Percentiles rank a stretch among this genome's conserved stretches.
These are phyloP conservation scores for Gaertneriomyces semiglobifer DNA, from an alignment of 192 early-diverging fungal species.

Conservation along the genomic window DNA sequence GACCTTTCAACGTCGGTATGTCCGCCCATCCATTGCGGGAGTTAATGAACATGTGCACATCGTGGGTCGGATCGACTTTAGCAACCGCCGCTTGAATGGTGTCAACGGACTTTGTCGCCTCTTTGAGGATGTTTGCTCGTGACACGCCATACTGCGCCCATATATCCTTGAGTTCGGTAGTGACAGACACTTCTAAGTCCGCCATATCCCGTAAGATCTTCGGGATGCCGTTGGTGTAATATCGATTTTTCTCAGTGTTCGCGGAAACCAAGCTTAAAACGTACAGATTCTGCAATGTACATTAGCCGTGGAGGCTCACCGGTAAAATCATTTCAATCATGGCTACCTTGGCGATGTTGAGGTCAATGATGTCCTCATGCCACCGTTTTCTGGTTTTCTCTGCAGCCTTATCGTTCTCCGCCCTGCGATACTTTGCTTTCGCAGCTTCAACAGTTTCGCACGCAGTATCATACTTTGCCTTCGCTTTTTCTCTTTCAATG, in stretches of 20 bases:
- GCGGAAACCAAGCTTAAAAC: slow-evolving; percentile 58
- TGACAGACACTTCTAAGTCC: slow-evolving; percentile 54
- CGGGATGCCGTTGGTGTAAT: slow-evolving; percentile 63
- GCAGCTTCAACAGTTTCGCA: slow-evolving; percentile 62
- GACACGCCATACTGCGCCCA: slow-evolving; percentile 49
- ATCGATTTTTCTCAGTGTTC: slow-evolving; percentile 62
- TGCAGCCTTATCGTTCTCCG: slow-evolving; percentile 57
- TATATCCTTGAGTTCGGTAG: slow-evolving; percentile 50
- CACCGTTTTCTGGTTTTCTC: slow-evolving; percentile 46
- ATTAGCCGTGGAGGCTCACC: not conserved
- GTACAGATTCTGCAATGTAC: slow-evolving; percentile 58
- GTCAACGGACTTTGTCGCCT: slow-evolving; percentile 24
- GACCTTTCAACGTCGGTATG: slow-evolving; percentile 6
- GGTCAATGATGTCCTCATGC: slow-evolving; percentile 63
- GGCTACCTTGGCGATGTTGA: slow-evolving; percentile 54
- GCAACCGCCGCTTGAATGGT: slow-evolving; percentile 32
- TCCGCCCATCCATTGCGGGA: not conserved
- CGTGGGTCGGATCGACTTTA: slow-evolving; percentile 49
- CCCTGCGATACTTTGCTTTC: slow-evolving; percentile 53
- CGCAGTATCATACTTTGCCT: slow-evolving; percentile 60
- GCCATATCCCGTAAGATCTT: slow-evolving; percentile 60
- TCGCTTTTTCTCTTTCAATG: slow-evolving; percentile 60
- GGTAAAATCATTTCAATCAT: not conserved
- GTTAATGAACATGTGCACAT: slow-evolving; percentile 38
- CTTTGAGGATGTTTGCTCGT: slow-evolving; percentile 33